phyloP scores from a whole-genome alignment of 1,284 basidiomycete species.

The Tetrapyrgos nigripes region DNA sequence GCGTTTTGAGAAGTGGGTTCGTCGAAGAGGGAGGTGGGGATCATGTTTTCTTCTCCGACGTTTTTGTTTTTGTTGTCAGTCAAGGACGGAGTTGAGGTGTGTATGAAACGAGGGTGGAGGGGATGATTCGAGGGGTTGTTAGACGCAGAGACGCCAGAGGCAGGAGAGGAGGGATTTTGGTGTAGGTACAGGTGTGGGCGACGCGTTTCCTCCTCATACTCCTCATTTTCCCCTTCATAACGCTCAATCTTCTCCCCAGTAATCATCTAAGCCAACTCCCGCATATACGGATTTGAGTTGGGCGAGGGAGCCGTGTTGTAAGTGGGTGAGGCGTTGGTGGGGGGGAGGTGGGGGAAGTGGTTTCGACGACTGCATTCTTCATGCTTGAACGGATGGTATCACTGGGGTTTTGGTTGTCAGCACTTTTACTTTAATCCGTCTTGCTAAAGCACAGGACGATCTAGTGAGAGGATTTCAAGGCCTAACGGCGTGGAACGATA shows the following conservation, averaged over 20 bases:
- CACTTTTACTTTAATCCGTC: too few species aligned
- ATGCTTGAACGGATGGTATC: too few species aligned
- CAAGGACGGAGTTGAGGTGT: constrained; percentile 17
- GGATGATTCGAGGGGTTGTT: too few species aligned
- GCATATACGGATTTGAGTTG: constrained; percentile 82
- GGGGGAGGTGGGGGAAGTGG: constrained; percentile 39
- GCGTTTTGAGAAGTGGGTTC: neutral
- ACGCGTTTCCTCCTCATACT: constrained; percentile 14
- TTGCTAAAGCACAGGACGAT: too few species aligned
- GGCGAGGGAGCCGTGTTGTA: constrained; percentile 67
- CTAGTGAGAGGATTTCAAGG: too few species aligned
- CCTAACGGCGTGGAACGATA: too few species aligned
- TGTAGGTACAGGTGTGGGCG: constrained; percentile 23
- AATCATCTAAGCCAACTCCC: neutral
- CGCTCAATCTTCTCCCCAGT: neutral
- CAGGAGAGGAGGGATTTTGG: constrained; percentile 26
- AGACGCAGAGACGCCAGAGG: constrained; percentile 30
- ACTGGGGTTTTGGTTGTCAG: too few species aligned
- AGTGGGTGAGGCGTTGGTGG: constrained; percentile 46
- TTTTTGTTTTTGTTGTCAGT: neutral
- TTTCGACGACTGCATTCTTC: too few species aligned
- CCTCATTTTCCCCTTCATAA: constrained; percentile 12
- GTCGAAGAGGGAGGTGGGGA: constrained; percentile 2
- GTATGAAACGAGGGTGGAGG: constrained; percentile 40
- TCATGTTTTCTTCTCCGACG: too few species aligned